Conservation (phyloP, 1,139 yeast species). For the Debaryomycetaceae sp. region DNA sequence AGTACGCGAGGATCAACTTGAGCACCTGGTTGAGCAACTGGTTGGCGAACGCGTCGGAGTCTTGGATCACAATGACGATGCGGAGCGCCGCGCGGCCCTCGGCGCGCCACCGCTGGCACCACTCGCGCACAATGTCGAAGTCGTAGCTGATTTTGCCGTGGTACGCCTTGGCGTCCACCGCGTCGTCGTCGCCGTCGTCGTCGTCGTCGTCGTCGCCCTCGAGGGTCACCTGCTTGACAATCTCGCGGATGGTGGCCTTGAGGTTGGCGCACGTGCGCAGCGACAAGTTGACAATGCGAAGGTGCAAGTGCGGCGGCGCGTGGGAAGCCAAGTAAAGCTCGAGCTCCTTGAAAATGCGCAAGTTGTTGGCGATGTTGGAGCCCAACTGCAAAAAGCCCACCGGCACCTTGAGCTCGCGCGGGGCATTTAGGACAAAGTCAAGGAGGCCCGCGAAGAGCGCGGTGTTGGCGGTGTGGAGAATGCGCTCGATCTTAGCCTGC, state of each 20-base stretch:
- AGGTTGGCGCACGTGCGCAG: conserved; percentile 41
- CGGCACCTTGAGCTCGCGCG: conserved; percentile 22
- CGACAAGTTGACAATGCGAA: conserved; percentile 33
- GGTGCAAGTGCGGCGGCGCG: conserved; percentile 9
- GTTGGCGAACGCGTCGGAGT: conserved; percentile 55
- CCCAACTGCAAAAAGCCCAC: conserved; percentile 49
- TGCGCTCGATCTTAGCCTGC: conserved; percentile 28
- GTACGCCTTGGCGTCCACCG: conserved; percentile 13
- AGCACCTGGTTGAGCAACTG: conserved; percentile 49
- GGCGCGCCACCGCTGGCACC: conserved; percentile 26
- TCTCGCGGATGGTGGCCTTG: conserved; percentile 35
- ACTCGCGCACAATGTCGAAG: conserved; percentile 47
- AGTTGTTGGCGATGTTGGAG: conserved; percentile 55
- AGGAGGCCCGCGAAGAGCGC: conserved; percentile 31
- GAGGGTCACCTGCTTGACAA: conserved; percentile 29
- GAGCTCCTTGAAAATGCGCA: conserved; percentile 43
- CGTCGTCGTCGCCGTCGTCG: conserved; percentile 11
- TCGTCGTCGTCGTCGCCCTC: conserved; percentile 15
- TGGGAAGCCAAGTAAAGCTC: conserved; percentile 21
- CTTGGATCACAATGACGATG: conserved; percentile 53
- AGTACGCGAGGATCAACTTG: conserved; percentile 38
- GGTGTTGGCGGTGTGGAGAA: conserved; percentile 35
- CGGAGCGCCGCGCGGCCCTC: conserved; percentile 16
- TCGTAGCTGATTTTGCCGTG: conserved; percentile 46
- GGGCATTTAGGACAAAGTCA: conserved; percentile 12